Percentiles rank a stretch among this genome's conserved stretches.
Conservation (phyloP, 2,329 filamentous ascomycete species). For the Emergomyces africanus region DNA sequence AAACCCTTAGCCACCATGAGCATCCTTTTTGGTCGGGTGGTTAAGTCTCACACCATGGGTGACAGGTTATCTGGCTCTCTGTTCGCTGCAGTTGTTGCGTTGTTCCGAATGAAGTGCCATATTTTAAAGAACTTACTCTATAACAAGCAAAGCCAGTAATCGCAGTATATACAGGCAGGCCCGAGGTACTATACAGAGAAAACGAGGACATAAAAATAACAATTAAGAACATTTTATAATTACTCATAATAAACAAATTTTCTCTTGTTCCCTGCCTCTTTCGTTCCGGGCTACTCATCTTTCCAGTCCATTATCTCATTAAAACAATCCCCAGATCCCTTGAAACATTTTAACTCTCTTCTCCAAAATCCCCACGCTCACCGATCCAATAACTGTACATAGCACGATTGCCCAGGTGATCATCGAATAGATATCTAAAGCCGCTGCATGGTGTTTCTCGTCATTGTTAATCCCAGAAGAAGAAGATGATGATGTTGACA, state of each 20-base stretch:
- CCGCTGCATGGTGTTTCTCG: constrained; percentile 5
- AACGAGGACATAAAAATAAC: too few species aligned
- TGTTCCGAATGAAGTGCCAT: neutral
- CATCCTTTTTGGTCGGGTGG: too few species aligned
- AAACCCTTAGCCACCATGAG: too few species aligned
- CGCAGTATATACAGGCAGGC: too few species aligned
- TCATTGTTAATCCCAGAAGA: neutral
- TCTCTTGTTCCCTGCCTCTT: too few species aligned
- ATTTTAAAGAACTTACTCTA: neutral
- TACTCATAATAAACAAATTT: too few species aligned
- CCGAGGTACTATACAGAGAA: too few species aligned
- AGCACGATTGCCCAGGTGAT: constrained; percentile 44
- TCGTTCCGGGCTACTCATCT: too few species aligned
- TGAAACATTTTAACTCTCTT: constrained; percentile 32
- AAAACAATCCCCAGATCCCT: constrained; percentile 7
- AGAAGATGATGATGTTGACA: too few species aligned
- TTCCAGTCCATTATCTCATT: too few species aligned
- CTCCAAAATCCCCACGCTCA: constrained; percentile 37
- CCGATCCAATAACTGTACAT: constrained; percentile 40
- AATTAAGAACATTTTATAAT: too few species aligned
- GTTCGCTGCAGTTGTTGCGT: neutral
- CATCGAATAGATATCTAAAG: constrained; percentile 38
- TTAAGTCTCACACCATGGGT: too few species aligned
- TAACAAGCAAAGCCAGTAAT: neutral
- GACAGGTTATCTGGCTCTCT: neutral